Base-by-base conservation (phyloP, 768 basidiomycete species). In the Rhizopogon vulgaris region DNA sequence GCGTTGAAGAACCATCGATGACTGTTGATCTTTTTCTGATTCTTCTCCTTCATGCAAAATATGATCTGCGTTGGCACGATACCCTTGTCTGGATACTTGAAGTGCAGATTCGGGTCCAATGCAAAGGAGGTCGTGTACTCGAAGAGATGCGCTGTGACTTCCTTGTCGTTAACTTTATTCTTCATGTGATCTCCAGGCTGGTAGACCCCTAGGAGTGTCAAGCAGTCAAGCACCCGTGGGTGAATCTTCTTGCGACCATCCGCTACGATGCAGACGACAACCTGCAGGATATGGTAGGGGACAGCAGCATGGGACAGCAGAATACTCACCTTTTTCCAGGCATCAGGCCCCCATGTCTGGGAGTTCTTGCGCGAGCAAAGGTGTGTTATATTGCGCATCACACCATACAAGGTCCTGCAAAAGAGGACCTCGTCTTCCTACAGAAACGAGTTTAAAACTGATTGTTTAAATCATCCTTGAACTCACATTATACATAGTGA, bases 1-100 rank as follows among this genome's bases (percentile, higher is more conserved):
- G 92, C 94, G 64, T 96, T 97, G 70, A 98, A 96, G 69, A 94
- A 95, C 94, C 94, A 97, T 43, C 94, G 76, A 61, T 96, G 94
- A 42, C 87, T 90, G 66, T 96, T 97, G 63, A 97, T 94, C 73
- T 97, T 96, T 76, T 94, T 94, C 64, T 91, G 87, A 64, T 95
- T 97, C 73, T 83, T 89, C 73, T 94, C 93, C 73, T 92, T 90
- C 74, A 90, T 78, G 64, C 85, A 89, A 64, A 90, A 90, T 30
- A 98, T 84, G 45, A 90, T 93, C 64, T 94, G 95, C n/a, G 87
- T 92, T 2, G 93, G 94, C 11, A 93, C 87, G 38, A 94, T 89
- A 3, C 93, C 93, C 67, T 92, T 93, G 64, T 94, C 93, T 1
- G 91, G 89, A 58, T 90, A 91, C 63, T 80, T 82, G 72, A 93